Percentiles rank a stretch among this genome's conserved stretches.
phyloP scores from a whole-genome alignment of 78 protist genomes.

The Capsaspora owczarzaki region DNA sequence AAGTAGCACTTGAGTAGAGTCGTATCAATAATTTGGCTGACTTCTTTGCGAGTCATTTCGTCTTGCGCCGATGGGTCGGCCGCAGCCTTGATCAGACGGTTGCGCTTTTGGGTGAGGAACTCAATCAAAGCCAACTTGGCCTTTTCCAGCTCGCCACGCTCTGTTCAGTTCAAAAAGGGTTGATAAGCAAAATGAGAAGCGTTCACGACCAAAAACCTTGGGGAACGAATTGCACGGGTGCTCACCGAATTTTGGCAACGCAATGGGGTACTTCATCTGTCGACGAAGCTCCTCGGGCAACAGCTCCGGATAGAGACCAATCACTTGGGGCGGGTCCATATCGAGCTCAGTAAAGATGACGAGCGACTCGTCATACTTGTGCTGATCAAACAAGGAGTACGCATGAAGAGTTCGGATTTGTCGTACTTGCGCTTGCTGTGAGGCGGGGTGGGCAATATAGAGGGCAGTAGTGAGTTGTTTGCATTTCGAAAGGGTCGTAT shows the following conservation, averaged over 20 bases:
- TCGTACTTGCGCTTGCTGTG: background rate
- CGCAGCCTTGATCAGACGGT: background rate
- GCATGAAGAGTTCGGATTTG: background rate
- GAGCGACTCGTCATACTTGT: background rate
- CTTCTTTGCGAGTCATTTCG: too few relatives aligned
- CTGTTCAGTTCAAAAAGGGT: background rate
- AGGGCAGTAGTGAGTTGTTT: too few relatives aligned
- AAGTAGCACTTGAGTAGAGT: background rate
- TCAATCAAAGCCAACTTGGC: background rate
- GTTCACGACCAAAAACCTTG: too few relatives aligned
- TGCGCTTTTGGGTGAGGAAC: background rate
- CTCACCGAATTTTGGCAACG: background rate
- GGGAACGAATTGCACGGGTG: too few relatives aligned
- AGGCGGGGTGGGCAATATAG: too few relatives aligned
- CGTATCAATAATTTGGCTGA: slow-evolving; percentile 2
- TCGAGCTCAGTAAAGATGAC: background rate
- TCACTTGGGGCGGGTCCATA: background rate
- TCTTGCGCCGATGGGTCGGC: background rate
- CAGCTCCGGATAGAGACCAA: background rate
- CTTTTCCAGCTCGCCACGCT: background rate
- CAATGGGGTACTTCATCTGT: background rate
- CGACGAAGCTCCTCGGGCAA: background rate
- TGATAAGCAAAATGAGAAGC: background rate
- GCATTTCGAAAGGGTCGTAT: too few relatives aligned
- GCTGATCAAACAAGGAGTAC: background rate